Percentiles rank a stretch among this genome's conserved stretches.
Conservation (phyloP, 1,284 basidiomycete genomes). For the Earliella scabrosa region DNA sequence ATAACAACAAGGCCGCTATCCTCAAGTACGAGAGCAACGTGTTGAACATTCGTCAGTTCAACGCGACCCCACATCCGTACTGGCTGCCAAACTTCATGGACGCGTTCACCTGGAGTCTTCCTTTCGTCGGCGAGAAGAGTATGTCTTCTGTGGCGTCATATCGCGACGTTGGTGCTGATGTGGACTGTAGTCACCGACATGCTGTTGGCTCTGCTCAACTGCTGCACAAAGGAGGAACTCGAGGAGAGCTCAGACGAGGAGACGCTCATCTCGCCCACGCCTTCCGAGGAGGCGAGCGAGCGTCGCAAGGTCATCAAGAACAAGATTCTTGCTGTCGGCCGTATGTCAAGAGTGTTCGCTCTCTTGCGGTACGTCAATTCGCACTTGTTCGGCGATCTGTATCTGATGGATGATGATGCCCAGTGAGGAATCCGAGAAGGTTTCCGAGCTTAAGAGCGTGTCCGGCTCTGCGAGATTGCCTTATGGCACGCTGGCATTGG, state of each 20-base stretch:
- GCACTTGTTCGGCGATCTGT: background rate
- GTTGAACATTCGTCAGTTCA: constrained; percentile 96
- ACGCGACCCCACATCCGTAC: constrained; percentile 94
- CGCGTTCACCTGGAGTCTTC: constrained; percentile 98
- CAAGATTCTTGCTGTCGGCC: constrained; percentile 98
- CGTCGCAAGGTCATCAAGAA: constrained; percentile 90
- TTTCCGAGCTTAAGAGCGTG: constrained; percentile 95
- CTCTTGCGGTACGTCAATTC: constrained; percentile 77
- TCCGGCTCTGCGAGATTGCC: constrained; percentile 82
- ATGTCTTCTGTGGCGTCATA: constrained; percentile 34
- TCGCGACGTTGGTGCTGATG: constrained; percentile 6
- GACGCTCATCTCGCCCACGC: constrained; percentile 42
- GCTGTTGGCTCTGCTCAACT: constrained; percentile 93
- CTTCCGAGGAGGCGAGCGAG: constrained; percentile 65
- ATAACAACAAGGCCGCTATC: constrained; percentile 96
- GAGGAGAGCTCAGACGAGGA: constrained; percentile 84
- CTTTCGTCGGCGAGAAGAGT: constrained; percentile 99
- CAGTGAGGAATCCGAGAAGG: constrained; percentile 97
- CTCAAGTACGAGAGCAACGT: constrained; percentile 97
- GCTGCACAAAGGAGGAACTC: constrained; percentile 93
- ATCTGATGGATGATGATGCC: background rate
- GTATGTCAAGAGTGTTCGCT: constrained; percentile 96
- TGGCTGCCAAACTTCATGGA: constrained; percentile 99
- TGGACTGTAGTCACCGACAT: constrained; percentile 83
- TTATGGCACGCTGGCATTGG: constrained; percentile 86